Base-by-base conservation (phyloP, 2,329 filamentous ascomycete species). In the Claviceps monticola region DNA sequence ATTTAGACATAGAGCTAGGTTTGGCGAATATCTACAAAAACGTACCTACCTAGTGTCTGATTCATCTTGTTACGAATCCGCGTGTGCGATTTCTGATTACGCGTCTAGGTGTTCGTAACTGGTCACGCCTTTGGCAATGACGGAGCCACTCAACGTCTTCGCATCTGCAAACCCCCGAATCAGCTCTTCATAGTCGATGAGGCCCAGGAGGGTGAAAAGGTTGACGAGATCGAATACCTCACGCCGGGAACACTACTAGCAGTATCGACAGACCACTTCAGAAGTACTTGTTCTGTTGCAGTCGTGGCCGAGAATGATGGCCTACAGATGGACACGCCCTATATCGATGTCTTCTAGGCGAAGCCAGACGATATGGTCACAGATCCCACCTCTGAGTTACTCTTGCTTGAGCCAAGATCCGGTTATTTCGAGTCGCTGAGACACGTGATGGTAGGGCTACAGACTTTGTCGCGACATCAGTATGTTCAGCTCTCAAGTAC, bases 401-500 rank as follows among this genome's bases (percentile, higher is more conserved):
- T 90, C 11, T 95, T 95, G 86, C 69, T 95, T 0, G 88, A 95
- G 61, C 76, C 84, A 1, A 76, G 82, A 3, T 66, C 67, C 0
- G 83, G 85, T 1, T 95, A 89, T 62, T 95, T 80, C 56, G 90
- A 96, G 64, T 80, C 86, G 0, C 74, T 79, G 39, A 76, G 86
- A 0, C 80, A 95, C 62, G 83, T 82, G 0, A 73, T 96, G 62
- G 70, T 78, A 14, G 83, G 85, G 0, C 67, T 95, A 1, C 88
- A 95, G 52, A 68, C 68, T 72, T 80, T 67, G 63, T 67, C 67
- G 2, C 51, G 50, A 77, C 67, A 74, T 67, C 64, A 55, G 82
- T 86, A 66, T 66, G 68, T 66, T 71, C 29, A 4, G 56, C 56
- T 63, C n/a, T 29, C 53, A 21, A 2, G 37, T 53, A 49, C 21